phyloP scores from a whole-genome alignment of 2,329 filamentous ascomycete genomes.

The Cryphonectria nitschkei region DNA sequence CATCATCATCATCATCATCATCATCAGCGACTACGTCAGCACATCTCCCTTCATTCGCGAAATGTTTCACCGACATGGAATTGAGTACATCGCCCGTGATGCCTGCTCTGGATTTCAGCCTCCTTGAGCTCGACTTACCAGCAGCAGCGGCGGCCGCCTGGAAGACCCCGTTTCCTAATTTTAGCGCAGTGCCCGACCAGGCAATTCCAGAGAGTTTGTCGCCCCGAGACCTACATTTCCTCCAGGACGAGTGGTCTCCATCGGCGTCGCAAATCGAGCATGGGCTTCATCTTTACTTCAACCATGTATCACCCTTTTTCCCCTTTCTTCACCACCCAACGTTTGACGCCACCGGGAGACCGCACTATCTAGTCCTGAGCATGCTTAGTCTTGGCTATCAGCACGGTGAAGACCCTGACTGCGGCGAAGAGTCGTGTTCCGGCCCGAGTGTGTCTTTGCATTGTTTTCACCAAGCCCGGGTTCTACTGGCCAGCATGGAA shows the following conservation, averaged over 20 bases:
- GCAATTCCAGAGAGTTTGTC: constrained; percentile 29
- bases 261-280: constrained; percentile 37
- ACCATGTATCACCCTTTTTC: constrained; percentile 41
- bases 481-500: constrained; percentile 34
- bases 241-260: constrained; percentile 39
- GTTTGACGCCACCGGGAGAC: constrained; percentile 36
- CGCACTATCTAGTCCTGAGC: constrained; percentile 38
- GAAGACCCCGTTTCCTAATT: constrained; percentile 1
- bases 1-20: no score
- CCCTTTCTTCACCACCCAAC: constrained; percentile 44
- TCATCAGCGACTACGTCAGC: not conserved
- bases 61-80: constrained; percentile 2
- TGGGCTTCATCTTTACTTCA: constrained; percentile 42
- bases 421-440: constrained; percentile 33
- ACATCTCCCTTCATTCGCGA: not conserved
- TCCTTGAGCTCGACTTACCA: not conserved
- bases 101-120: constrained; percentile 1
- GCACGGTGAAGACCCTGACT: constrained; percentile 43
- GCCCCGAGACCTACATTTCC: constrained; percentile 28
- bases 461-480: constrained; percentile 40
- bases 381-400: constrained; percentile 45
- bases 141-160: not conserved
- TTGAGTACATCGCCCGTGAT: constrained; percentile 2
- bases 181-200: constrained; percentile 20
- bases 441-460: constrained; percentile 37